Evolutionary conservation across 768 basidiomycete species (phyloP).

Genomic region (Calocera cornea): DNA sequence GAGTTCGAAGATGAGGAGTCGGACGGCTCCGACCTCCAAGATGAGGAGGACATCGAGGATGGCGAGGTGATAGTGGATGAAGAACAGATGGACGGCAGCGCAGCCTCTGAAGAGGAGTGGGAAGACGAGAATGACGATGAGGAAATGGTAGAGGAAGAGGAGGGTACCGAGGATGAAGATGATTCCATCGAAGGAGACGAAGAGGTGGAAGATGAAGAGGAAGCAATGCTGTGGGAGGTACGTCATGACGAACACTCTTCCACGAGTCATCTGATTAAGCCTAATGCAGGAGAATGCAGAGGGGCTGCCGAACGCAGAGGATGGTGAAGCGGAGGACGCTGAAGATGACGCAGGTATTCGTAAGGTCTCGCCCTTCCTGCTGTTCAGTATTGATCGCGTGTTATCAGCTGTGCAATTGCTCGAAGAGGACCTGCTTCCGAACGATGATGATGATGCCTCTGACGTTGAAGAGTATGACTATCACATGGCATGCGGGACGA

Average conservation of each 20-base stretch:
- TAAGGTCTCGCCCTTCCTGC: neutral
- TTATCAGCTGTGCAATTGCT: slow-evolving; percentile 19
- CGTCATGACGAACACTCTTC: slow-evolving; percentile 12
- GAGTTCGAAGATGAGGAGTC: slow-evolving; percentile 77
- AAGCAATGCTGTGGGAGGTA: slow-evolving; percentile 47
- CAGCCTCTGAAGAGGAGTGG: slow-evolving; percentile 49
- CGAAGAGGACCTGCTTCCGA: slow-evolving; percentile 19
- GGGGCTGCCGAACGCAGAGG: slow-evolving; percentile 26
- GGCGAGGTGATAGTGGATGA: slow-evolving; percentile 46
- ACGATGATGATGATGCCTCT: slow-evolving; percentile 23
- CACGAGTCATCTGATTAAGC: neutral
- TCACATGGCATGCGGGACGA: neutral
- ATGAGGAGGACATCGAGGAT: slow-evolving; percentile 37
- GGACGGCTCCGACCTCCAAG: slow-evolving; percentile 40
- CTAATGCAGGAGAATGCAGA: slow-evolving; percentile 26
- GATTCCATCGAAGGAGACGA: slow-evolving; percentile 32
- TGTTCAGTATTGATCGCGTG: neutral
- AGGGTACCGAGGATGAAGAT: slow-evolving; percentile 16
- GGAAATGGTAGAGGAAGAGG: slow-evolving; percentile 29
- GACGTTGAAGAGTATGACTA: slow-evolving; percentile 24
- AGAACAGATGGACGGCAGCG: slow-evolving; percentile 28
- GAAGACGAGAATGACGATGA: slow-evolving; percentile 41
- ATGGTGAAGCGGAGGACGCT: slow-evolving; percentile 22
- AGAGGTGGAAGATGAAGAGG: slow-evolving; percentile 30
- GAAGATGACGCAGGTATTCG: slow-evolving; percentile 12